A percentile compares a stretch with the other conserved stretches of the same genome.
Conservation (phyloP, 2,329 filamentous ascomycete species). For the Verticillium zaregamsianum region DNA sequence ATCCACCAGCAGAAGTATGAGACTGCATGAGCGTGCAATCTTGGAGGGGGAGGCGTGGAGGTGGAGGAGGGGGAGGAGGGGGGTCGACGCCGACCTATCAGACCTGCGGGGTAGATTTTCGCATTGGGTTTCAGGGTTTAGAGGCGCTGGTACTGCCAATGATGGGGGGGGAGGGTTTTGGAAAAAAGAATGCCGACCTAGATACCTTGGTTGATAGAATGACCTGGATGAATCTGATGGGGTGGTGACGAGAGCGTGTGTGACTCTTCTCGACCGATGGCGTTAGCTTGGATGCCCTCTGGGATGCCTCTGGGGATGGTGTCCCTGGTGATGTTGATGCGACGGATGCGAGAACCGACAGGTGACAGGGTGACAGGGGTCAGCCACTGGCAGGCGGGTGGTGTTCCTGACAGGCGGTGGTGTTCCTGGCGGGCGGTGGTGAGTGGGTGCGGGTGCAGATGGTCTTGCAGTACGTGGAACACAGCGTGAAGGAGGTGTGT, state of each 20-base stretch:
- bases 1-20: conserved; percentile 73
- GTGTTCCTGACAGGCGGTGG: not conserved
- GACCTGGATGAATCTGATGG: not conserved
- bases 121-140: conserved; percentile 5
- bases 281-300: not conserved
- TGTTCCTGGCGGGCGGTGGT: not conserved
- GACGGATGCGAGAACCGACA: not conserved
- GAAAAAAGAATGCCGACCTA: not conserved
- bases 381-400: not conserved
- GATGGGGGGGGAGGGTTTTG: not conserved
- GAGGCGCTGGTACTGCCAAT: conserved; percentile 1
- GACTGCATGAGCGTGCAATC: conserved; percentile 28
- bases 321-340: not conserved
- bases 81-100: conserved; percentile 8
- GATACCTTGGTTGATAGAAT: not conserved
- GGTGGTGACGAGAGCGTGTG: not conserved
- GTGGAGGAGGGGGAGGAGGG: conserved; percentile 2
- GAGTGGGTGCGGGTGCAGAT: not conserved
- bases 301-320: no score
- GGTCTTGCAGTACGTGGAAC: not conserved
- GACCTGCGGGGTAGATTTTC: conserved; percentile 6
- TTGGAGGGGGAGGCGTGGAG: not conserved
- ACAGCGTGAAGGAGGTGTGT: not conserved
- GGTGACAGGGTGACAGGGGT: not conserved
- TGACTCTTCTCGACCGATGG: not conserved